Percentiles rank a stretch among this genome's conserved stretches.
phyloP scores from a whole-genome alignment of 2,329 filamentous ascomycete genomes.

The Elsinoe batatas region DNA sequence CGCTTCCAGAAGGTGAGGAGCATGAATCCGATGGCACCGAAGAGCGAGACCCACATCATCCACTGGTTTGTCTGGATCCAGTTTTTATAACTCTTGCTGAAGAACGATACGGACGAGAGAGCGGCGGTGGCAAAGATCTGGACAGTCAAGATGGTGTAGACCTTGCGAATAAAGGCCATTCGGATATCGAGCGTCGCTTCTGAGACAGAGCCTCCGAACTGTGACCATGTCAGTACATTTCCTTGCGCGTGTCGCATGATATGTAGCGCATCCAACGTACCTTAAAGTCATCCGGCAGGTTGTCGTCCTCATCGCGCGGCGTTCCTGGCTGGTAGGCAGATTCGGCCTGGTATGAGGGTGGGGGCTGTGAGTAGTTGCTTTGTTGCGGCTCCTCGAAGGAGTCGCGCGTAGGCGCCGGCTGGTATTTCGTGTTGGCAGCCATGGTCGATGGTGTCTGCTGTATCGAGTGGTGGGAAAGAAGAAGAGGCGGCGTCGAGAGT shows the following conservation, averaged over 20 bases:
- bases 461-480: neutral
- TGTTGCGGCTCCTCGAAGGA: constrained; percentile 57
- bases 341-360: constrained; percentile 66
- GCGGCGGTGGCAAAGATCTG: constrained; percentile 78
- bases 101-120: constrained; percentile 78
- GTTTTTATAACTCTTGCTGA: constrained; percentile 62
- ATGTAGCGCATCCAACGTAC: constrained; percentile 31
- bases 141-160: constrained; percentile 94
- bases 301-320: constrained; percentile 66
- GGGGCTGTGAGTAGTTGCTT: constrained; percentile 57
- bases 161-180: constrained; percentile 30
- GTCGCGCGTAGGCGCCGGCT: constrained; percentile 73
- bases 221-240: constrained; percentile 15
- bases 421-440: constrained; percentile 72
- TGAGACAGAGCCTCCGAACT: constrained; percentile 87
- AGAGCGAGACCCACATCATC: constrained; percentile 78
- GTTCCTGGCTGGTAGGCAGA: constrained; percentile 52
- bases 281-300: constrained; percentile 96
- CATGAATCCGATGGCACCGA: constrained; percentile 77
- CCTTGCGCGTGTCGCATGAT: neutral
- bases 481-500: neutral
- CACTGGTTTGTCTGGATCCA: constrained; percentile 82
- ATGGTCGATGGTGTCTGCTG: constrained; percentile 34
- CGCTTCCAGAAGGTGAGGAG: constrained; percentile 89
- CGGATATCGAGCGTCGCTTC: constrained; percentile 93